Evolutionary conservation across 345 rosid species (phyloP).

Genomic region (Eucalyptus sideroxylon): DNA sequence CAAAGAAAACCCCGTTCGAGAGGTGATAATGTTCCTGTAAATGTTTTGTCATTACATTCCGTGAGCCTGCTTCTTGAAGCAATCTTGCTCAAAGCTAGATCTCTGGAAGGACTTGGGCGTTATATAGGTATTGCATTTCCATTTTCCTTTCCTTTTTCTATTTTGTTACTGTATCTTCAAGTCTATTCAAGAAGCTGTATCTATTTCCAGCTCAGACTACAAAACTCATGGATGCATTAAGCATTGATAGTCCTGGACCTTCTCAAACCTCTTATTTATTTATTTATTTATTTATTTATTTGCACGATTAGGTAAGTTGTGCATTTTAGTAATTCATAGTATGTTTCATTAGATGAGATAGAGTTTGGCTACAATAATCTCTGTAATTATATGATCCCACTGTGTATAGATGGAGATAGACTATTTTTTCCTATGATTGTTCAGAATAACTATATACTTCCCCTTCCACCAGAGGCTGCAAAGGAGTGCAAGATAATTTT

Average conservation of each 20-base stretch:
- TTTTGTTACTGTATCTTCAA: neutral
- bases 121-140: slow-evolving; percentile 31
- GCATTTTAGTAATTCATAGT: neutral
- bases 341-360: neutral
- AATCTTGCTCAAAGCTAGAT: slow-evolving; percentile 77
- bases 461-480: slow-evolving; percentile 69
- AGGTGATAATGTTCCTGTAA: slow-evolving; percentile 26
- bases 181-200: neutral
- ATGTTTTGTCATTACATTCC: slow-evolving; percentile 82
- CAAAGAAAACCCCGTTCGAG: slow-evolving; percentile 43
- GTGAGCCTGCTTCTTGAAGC: slow-evolving; percentile 88
- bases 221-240: neutral
- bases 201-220: neutral
- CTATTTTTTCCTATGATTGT: neutral
- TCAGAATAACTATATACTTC: neutral
- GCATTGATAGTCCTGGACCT: neutral
- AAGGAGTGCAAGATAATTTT: slow-evolving; percentile 72
- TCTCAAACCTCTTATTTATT: neutral
- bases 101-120: slow-evolving; percentile 59
- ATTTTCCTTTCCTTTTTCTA: neutral
- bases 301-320: neutral
- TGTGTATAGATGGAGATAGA: neutral
- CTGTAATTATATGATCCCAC: neutral
- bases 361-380: neutral
- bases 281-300: neutral